Base-by-base conservation (phyloP, 2,329 filamentous ascomycete species). In the Cladosporium oxysporum region DNA sequence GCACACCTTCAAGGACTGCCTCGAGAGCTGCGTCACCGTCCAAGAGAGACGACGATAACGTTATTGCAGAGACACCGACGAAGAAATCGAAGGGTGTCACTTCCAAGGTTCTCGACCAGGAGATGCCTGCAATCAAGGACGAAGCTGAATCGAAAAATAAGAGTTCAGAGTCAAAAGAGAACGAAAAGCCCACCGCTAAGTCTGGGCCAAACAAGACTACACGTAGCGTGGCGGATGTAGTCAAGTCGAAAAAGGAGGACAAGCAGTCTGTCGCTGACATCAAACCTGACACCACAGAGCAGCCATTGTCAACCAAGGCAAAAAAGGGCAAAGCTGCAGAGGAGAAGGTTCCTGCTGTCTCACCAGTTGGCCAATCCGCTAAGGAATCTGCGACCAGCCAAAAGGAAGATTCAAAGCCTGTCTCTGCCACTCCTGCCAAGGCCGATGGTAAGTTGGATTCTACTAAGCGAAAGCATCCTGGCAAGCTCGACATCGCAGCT, bases 401-500 rank as follows among this genome's bases (percentile, higher is more conserved):
- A 26, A 60, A 59, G 33, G 58, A 60, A n/a, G 57, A 49, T 5
- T 5, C 21, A 3, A 65, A 55, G 37, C 16, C 57, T 60, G 31
- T 31, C 10, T 35, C 11, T 11, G 35, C 29, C 12, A 59, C 62
- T 28, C 62, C 62, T 52, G 53, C 62, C 5, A 65, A 57, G 50
- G 18, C 23, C 11, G 61, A 63, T 18, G 68, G 68, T 49, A 69
- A 69, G 58, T 50, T 64, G 26, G 71, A 75, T 18, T 66, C 69
- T 59, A 44, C 66, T 61, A 73, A 77, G 68, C 71, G 74, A 5
- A 75, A 82, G 64, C 79, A 77, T 66, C 81, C 80, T 41, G 80
- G 81, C 18, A 83, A 83, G 67, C 75, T 83, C 14, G 81, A 83
- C 65, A 83, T 83, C 33, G 72, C 77, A 58, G 79, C 79, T 33